phyloP scores from a whole-genome alignment of 352 stramenopile species.

The Globisporangium emineosum region DNA sequence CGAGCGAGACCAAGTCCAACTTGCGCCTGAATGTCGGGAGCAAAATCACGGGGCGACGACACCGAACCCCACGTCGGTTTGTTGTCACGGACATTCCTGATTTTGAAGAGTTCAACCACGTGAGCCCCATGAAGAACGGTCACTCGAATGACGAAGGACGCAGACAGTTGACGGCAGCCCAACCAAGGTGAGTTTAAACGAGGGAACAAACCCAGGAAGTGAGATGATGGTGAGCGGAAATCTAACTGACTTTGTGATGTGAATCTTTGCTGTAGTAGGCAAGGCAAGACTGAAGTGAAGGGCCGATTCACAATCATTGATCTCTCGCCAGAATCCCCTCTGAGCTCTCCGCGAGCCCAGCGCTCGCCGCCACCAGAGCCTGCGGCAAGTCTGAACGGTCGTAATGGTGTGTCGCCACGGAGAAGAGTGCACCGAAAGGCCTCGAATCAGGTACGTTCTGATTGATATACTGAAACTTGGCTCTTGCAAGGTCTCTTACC shows the following conservation, averaged over 20 bases:
- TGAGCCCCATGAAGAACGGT: constrained; percentile 1
- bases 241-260: constrained; percentile 7
- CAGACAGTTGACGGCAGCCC: neutral
- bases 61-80: constrained; percentile 57
- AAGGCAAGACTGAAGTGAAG: constrained; percentile 66
- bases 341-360: constrained; percentile 18
- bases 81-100: constrained; percentile 70
- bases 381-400: constrained; percentile 19
- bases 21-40: neutral
- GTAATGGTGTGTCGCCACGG: constrained; percentile 24
- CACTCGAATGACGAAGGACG: constrained; percentile 3
- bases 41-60: constrained; percentile 60
- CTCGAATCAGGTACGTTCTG: constrained; percentile 8
- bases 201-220: neutral
- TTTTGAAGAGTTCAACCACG: constrained; percentile 28
- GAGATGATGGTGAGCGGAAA: neutral
- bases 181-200: constrained; percentile 1
- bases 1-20: constrained; percentile 4
- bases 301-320: constrained; percentile 84
- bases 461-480: neutral
- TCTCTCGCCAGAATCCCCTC: constrained; percentile 57
- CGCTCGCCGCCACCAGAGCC: constrained; percentile 7
- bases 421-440: constrained; percentile 12
- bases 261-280: constrained; percentile 22
- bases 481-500: neutral